Conservation (phyloP, 768 basidiomycete genomes). For the Hysterangium stoloniferum region DNA sequence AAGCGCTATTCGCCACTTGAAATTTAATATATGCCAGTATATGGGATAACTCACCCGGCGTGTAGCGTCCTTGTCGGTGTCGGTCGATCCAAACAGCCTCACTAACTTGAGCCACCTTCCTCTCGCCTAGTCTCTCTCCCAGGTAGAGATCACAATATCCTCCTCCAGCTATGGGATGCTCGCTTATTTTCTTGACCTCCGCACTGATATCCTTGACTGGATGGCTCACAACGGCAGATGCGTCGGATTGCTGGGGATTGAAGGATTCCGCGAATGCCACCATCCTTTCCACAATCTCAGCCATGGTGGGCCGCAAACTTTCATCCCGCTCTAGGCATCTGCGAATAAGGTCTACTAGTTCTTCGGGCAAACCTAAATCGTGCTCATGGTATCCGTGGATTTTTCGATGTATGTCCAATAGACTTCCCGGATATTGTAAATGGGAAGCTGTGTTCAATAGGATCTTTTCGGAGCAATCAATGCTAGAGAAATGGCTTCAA, state of each 20-base stretch:
- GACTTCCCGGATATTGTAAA: too few relatives aligned
- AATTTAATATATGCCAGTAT: background rate
- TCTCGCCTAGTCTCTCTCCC: constrained; percentile 11
- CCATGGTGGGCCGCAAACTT: constrained; percentile 33
- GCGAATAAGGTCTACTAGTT: constrained; percentile 36
- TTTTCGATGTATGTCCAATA: too few relatives aligned
- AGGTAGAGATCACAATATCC: constrained; percentile 14
- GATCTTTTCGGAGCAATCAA: too few relatives aligned
- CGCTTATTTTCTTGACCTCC: constrained; percentile 8
- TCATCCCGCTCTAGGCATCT: constrained; percentile 35
- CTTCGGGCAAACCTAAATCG: constrained; percentile 29
- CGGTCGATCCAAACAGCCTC: constrained; percentile 6
- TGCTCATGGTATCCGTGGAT: background rate
- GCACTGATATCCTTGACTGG: constrained; percentile 11
- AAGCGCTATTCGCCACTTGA: constrained; percentile 6
- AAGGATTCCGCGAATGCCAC: background rate
- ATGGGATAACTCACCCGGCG: background rate
- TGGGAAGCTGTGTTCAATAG: background rate
- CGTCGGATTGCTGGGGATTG: background rate
- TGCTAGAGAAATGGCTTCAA: too few relatives aligned
- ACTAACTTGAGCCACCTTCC: constrained; percentile 14
- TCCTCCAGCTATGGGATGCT: constrained; percentile 12
- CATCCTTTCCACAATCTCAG: constrained; percentile 21
- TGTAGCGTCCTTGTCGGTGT: background rate
- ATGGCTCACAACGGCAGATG: background rate